A percentile compares a stretch with the other conserved stretches of the same genome.
Evolutionary conservation across 2,329 filamentous ascomycete genomes (phyloP).

Genomic region (Amylocarpus encephaloides): DNA sequence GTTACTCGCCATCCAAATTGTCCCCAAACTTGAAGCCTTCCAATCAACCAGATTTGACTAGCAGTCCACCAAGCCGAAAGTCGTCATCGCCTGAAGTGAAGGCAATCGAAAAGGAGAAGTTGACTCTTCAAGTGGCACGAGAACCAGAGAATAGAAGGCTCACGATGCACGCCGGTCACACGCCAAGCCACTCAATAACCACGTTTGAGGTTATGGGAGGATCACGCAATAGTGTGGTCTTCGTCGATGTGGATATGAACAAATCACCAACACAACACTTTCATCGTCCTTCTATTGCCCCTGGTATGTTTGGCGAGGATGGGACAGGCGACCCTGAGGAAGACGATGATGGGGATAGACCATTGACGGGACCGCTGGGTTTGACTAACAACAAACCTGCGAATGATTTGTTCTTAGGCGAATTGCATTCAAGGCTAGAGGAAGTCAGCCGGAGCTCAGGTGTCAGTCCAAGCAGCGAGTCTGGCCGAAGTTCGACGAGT

Average conservation of each 20-base stretch:
- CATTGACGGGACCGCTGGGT: conserved; percentile 23
- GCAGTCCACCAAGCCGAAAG: conserved; percentile 1
- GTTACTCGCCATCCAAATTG: conserved; percentile 22
- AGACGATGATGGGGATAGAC: conserved; percentile 21
- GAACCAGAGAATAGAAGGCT: conserved; percentile 42
- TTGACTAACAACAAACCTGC: conserved; percentile 18
- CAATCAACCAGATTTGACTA: conserved; percentile 12
- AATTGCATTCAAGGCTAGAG: conserved; percentile 23
- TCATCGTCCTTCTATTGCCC: conserved; percentile 4
- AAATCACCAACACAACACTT: conserved; percentile 21
- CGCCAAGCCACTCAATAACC: conserved; percentile 50
- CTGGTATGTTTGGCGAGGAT: conserved; percentile 4
- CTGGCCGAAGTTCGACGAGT: neutral
- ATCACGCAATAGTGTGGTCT: conserved; percentile 26
- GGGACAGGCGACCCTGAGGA: conserved; percentile 1
- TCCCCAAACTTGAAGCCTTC: conserved; percentile 21
- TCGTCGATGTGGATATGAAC: conserved; percentile 23
- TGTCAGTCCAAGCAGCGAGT: conserved; percentile 12
- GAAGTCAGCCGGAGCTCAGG: conserved; percentile 18
- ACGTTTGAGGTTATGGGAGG: conserved; percentile 40
- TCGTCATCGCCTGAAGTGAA: conserved; percentile 7
- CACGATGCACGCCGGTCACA: conserved; percentile 58
- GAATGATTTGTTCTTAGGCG: conserved; percentile 23
- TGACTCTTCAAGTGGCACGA: conserved; percentile 18
- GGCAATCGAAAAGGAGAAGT: conserved; percentile 7